Evolutionary conservation across 352 stramenopile genomes (phyloP).

Genomic region (Phytopythium ostracodes): DNA sequence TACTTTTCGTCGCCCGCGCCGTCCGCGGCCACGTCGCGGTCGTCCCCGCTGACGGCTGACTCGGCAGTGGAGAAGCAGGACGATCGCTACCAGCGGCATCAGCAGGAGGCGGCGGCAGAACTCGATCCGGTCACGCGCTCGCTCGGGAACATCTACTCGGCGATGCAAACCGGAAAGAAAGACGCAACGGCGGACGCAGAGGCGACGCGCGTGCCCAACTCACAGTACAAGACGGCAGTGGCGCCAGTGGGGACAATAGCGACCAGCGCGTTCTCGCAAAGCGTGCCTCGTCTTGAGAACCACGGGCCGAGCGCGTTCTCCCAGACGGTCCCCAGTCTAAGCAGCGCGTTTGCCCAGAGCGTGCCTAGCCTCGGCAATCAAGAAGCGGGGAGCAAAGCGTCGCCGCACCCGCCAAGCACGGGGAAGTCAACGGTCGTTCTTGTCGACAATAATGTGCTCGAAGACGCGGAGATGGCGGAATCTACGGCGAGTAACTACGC

Average conservation of each 20-base stretch:
- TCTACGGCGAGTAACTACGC: background rate
- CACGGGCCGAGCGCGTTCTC: background rate
- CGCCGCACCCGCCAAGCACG: background rate
- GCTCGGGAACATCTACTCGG: background rate
- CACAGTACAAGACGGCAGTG: background rate
- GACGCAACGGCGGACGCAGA: background rate
- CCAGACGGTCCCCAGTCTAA: background rate
- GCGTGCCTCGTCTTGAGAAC: background rate
- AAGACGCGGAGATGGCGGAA: constrained; percentile 6
- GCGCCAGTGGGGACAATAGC: background rate
- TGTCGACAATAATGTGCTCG: background rate
- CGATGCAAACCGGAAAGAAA: background rate
- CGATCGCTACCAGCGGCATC: background rate
- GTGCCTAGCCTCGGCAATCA: constrained; percentile 2
- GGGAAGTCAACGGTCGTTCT: background rate
- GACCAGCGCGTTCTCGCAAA: constrained; percentile 1
- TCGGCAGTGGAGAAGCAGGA: constrained; percentile 9
- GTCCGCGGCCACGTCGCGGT: constrained; percentile 11
- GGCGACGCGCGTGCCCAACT: background rate
- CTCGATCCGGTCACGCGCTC: background rate
- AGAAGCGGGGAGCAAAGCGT: background rate
- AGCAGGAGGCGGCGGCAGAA: background rate
- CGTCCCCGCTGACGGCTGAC: constrained; percentile 7
- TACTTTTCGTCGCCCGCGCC: constrained; percentile 58
- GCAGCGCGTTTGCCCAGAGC: constrained; percentile 2